phyloP scores from a whole-genome alignment of 805 yeast species.

The Pichia paraexigua region DNA sequence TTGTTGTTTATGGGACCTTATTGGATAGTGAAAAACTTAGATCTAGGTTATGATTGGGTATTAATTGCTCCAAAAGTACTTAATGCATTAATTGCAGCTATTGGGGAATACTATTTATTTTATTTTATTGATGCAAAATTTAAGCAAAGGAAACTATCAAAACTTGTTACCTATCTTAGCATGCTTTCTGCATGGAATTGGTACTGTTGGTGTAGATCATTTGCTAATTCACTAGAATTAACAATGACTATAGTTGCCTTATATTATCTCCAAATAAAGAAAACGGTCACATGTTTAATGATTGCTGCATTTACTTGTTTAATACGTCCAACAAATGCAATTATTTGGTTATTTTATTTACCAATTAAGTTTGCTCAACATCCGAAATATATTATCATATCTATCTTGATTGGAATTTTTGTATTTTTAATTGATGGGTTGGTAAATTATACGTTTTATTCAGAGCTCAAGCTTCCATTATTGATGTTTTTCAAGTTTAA shows the following conservation, averaged over 20 bases:
- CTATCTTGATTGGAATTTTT: constrained; percentile 3
- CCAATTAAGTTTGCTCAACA: constrained; percentile 17
- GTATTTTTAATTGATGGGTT: constrained; percentile 32
- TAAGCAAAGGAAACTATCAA: constrained; percentile 28
- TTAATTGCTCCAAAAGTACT: constrained; percentile 52
- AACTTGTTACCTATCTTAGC: constrained; percentile 40
- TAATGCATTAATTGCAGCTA: constrained; percentile 62
- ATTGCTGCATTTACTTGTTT: constrained; percentile 59
- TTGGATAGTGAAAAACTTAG: constrained; percentile 26
- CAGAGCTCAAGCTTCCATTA: constrained; percentile 49
- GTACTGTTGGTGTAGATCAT: constrained; percentile 73
- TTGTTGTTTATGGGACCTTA: constrained; percentile 49
- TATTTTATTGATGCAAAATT: constrained; percentile 31
- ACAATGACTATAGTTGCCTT: constrained; percentile 59
- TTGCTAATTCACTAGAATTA: constrained; percentile 78
- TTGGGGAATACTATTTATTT: constrained; percentile 59
- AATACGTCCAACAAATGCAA: constrained; percentile 75
- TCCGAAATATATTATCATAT: constrained; percentile 2
- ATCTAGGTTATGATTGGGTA: constrained; percentile 35
- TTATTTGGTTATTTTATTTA: constrained; percentile 71
- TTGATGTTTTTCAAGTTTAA: constrained; percentile 71
- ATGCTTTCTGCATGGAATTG: constrained; percentile 71
- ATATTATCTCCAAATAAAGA: constrained; percentile 45
- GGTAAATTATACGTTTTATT: constrained; percentile 58
- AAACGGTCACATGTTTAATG: constrained; percentile 21